phyloP scores from a whole-genome alignment of 208 protist species.

The Leishmania martiniquensis region DNA sequence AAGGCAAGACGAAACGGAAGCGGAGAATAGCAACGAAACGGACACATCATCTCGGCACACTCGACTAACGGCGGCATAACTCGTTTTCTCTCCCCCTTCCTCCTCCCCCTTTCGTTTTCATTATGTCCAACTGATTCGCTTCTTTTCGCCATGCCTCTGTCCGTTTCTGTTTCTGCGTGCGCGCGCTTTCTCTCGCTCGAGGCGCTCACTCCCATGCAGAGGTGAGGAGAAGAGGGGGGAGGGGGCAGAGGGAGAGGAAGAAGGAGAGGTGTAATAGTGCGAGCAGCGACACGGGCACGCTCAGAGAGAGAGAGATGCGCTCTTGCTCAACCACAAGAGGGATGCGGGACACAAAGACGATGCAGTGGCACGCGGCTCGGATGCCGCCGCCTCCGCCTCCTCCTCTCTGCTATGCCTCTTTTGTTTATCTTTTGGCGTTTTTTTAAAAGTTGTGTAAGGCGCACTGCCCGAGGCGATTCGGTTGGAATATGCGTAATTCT shows the following conservation, averaged over 20 bases:
- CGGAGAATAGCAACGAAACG: not conserved
- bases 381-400: not conserved
- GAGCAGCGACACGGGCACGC: conserved; percentile 10
- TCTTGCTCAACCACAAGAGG: not conserved
- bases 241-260: no score
- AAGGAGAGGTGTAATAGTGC: no score
- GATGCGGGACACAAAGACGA: not conserved
- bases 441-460: conserved; percentile 15
- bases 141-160: conserved; percentile 1
- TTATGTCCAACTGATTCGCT: no score
- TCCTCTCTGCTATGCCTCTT: not conserved
- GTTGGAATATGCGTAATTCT: not conserved
- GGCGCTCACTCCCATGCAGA: conserved; percentile 3
- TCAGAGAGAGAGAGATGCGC: not conserved
- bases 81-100: not conserved
- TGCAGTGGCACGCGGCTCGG: not conserved
- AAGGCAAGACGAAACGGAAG: no score
- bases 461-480: not conserved
- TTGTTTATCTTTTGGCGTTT: not conserved
- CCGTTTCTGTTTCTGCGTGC: not conserved
- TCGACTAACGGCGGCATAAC: not conserved
- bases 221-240: not conserved
- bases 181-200: not conserved
- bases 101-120: conserved; percentile 12
- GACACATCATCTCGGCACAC: not conserved